Base-by-base conservation (phyloP, 306 rosid genomes). In the Acacia crassicarpa region DNA sequence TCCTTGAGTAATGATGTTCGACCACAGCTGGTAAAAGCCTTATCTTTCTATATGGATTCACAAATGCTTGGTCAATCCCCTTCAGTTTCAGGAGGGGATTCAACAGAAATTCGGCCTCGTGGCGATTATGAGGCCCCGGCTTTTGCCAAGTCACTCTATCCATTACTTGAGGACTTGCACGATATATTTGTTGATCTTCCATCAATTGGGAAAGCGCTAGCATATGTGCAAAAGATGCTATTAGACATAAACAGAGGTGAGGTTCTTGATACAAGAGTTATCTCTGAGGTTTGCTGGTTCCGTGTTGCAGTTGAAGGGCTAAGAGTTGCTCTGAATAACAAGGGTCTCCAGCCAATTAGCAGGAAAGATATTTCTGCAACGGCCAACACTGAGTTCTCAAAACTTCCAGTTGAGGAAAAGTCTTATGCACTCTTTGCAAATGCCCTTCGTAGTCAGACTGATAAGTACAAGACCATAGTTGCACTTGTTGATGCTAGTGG, bases 261-360 rank as follows among this genome's bases (percentile, higher is more conserved):
- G 80, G 90, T 81, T 84, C 90, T 90, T 71, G 92, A 91, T 54
- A 4, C 76, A 22, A 66, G 40, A 65, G 84, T 77, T 79, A 82
- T 94, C 46, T 87, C 90, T 75, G 97, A 88, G 88, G 91, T 90
- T 17, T 84, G 87, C 80, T 78, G 89, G 78, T 89, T 94, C 56
- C 80, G 90, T 38, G 82, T 94, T 72, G 97, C 97, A 0, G 93
- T 90, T 6, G 98, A 94, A 90, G 93, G 87, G 85, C 89, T 94
- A 62, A 89, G 98, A 77, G 83, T 90, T n/a, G 92, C 91, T 83
- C 67, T 92, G 12, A 92, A 89, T 85, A 89, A 87, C 43, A 87
- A 80, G 51, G 97, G 91, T 61, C 84, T 88, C 7, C 74, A 33
- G 23, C 89, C 89, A 3, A 58, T 80, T 67, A 22, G 62, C 59